Evolutionary conservation across 352 stramenopile genomes (phyloP), one percentile per base, ranked within the genome.

Genomic region (Phytophthora brassicae): DNA sequence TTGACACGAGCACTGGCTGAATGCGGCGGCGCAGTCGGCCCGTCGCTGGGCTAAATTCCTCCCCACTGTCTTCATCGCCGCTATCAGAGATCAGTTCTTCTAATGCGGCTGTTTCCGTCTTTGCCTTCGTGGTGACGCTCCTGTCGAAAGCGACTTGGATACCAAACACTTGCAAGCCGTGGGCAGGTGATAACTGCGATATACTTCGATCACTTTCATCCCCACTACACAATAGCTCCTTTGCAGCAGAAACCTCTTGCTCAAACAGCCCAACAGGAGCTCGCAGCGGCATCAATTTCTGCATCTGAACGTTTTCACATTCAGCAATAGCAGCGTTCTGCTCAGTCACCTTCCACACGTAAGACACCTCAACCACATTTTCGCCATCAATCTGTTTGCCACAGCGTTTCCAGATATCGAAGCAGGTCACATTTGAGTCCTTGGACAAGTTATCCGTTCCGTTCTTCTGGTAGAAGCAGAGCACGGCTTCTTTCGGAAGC

Each of bases 321-420:
- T 68, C 36, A 51, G 17, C 19, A 59, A 33, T 2, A 24, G 31
- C 31, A 17, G 14, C 36, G 4, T 38, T 26, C 29, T 44, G 48
- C 31, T 52, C 46, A 11, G 64, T 55, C 1, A 57, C 46, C 38
- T 56, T 62, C 84, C 84, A 92, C 23, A 71, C 31, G 50, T 92
- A 92, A 33, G 72, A 86, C 11, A 92, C 75, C n/a, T 86, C 70
- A 12, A 88, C 81, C 23, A 92, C 75, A 48, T 89, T 80, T 68
- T 90, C 79, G 55, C 74, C 79, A 16, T 81, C 86, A 31, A 57
- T 73, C 33, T 78, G 68, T 42, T 86, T 86, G 20, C 84, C 84
- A 22, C 66, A 88, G 22, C 73, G 60, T 33, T 84, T 88, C 84
- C 81, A 90, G 35, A 92, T 79, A 48, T 92, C 79, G 22, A 88